Conservation (phyloP, 345 rosid genomes). For the Pseudoturritis turrita region DNA sequence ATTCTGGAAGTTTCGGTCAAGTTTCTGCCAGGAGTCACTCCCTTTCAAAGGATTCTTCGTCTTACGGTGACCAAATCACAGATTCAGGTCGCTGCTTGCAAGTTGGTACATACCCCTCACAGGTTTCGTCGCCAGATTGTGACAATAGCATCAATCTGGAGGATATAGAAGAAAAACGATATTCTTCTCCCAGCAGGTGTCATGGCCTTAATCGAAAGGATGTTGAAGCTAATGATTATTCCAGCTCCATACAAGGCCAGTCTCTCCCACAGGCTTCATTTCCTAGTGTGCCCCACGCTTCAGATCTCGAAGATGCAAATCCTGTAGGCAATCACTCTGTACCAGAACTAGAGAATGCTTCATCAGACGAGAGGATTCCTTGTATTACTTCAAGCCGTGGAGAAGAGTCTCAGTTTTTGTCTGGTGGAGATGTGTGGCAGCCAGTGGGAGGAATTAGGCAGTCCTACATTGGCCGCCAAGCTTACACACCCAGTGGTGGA, state of each 20-base stretch:
- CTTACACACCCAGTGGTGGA: constrained; percentile 43
- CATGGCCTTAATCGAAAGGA: background rate
- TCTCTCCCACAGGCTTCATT: constrained; percentile 30
- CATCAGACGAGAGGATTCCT: constrained; percentile 38
- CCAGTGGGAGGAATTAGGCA: constrained; percentile 37
- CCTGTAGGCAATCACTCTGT: constrained; percentile 33
- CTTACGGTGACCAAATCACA: constrained; percentile 19
- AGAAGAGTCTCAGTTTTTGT: constrained; percentile 39
- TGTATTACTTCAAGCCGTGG: constrained; percentile 41
- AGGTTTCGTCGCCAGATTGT: constrained; percentile 30
- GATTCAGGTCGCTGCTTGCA: constrained; percentile 27
- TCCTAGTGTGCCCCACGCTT: constrained; percentile 28
- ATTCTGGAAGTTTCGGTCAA: constrained; percentile 31
- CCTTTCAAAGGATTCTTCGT: constrained; percentile 10
- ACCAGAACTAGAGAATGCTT: constrained; percentile 41
- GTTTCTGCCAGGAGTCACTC: constrained; percentile 6
- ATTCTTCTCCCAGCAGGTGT: constrained; percentile 18
- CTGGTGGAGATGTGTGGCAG: constrained; percentile 61
- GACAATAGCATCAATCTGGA: constrained; percentile 9
- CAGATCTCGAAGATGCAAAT: constrained; percentile 31
- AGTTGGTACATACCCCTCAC: constrained; percentile 37
- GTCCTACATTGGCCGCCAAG: constrained; percentile 35
- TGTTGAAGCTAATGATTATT: constrained; percentile 16
- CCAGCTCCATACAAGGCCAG: constrained; percentile 26
- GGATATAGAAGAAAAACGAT: constrained; percentile 12